Base-by-base conservation (phyloP, 345 rosid species). In the Arabidopsis thaliana region DNA sequence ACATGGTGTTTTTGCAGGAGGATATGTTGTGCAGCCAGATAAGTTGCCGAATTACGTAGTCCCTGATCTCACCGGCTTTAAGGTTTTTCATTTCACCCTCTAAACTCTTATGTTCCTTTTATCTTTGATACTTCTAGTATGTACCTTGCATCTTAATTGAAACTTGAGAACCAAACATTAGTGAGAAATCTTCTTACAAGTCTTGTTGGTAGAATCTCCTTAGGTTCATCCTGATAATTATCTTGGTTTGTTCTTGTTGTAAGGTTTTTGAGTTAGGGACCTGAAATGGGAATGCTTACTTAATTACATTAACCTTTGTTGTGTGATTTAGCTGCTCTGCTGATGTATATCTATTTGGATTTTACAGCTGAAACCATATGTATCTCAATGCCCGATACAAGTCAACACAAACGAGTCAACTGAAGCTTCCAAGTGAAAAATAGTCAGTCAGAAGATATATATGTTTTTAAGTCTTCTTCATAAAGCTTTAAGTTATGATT, bases 21-120 rank as follows among this genome's bases (percentile, higher is more conserved):
- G 97, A 50, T 88, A 91, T 59, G 89, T 89, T 65, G 75, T 93
- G 75, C 65, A 86, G 85, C 93, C 78, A 40, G 88, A 87, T 82
- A 93, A 91, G 81, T 81, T 91, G 80, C 96, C 94, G 25, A 87
- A 87, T 75, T 91, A 91, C 53, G 79, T 88, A 0, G 91, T 88
- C 71, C 96, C 95, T 73, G 95, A 89, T 83, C 85, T 91, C 77
- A 88, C 93, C 0, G 85, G 75, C 81, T 90, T 89, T 74, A 83
- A 88, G 92, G 97, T 93, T 69, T 50, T 16, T n/a, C 28, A 80
- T 69, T 77, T 20, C 41, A 24, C 33, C 22, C 10, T 13, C 38
- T 28, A 14, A 3, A 30, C 10, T 56, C 60, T 65, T 56, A 7
- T 56, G 10, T 12, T 28, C 0, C 4, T 53, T 53, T 38, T 23